These are phyloP conservation scores for Arabidopsis arenosa DNA, from an alignment of 345 rosid genomes.

Conservation along the genomic window DNA sequence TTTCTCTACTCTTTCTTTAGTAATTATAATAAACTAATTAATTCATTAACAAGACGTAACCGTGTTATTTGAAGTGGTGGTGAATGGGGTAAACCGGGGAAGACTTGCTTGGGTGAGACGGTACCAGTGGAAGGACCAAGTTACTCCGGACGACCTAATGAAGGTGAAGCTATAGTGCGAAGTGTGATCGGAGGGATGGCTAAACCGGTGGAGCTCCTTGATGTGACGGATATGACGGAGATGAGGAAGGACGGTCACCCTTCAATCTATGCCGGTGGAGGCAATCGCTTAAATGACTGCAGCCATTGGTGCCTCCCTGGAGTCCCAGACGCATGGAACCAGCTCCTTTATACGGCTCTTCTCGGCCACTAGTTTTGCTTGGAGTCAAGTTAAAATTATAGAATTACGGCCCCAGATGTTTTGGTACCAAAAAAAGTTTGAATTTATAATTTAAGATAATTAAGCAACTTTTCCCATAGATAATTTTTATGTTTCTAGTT, in stretches of 20 bases:
- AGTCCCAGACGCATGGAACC: slow-evolving; percentile 78
- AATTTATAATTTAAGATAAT: not conserved
- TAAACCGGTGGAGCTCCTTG: slow-evolving; percentile 57
- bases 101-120: slow-evolving; percentile 56
- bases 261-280: slow-evolving; percentile 52
- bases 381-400: not conserved
- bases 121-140: slow-evolving; percentile 55
- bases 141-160: slow-evolving; percentile 46
- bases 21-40: not conserved
- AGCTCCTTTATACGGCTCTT: slow-evolving; percentile 55
- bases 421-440: not conserved
- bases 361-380: not conserved
- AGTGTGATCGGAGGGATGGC: slow-evolving; percentile 51
- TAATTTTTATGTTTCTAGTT: not conserved
- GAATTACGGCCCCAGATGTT: not conserved
- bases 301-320: slow-evolving; percentile 91
- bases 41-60: not conserved
- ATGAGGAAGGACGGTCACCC: slow-evolving; percentile 77
- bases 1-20: not conserved
- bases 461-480: not conserved
- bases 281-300: slow-evolving; percentile 48
- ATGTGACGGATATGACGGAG: slow-evolving; percentile 61
- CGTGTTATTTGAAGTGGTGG: slow-evolving; percentile 35
- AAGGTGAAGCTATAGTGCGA: slow-evolving; percentile 52
- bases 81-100: slow-evolving; percentile 55